phyloP scores from a whole-genome alignment of 1,284 basidiomycete species.

The Cutaneotrichosporon curvatum region DNA sequence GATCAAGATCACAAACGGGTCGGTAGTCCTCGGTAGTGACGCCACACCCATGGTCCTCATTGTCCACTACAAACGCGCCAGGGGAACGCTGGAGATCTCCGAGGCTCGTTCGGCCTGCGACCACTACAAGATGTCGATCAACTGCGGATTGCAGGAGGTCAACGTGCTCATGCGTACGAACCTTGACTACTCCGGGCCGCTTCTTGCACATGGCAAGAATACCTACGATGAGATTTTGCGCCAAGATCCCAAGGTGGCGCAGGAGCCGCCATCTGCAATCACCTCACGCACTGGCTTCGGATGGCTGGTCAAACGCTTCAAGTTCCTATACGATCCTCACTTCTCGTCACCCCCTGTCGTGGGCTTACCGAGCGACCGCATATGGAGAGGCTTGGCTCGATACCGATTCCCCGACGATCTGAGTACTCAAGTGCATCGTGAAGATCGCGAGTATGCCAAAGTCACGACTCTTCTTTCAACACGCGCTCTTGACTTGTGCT shows the following conservation, averaged over 20 bases:
- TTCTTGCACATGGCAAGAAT: conserved; percentile 59
- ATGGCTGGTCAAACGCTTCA: conserved; percentile 31
- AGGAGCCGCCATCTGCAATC: conserved; percentile 32
- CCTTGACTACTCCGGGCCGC: conserved; percentile 60
- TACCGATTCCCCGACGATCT: conserved; percentile 40
- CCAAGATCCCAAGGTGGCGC: conserved; percentile 39
- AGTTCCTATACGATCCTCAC: conserved; percentile 33
- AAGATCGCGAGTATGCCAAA: conserved; percentile 68
- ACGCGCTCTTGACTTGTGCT: conserved; percentile 64
- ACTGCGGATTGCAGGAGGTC: conserved; percentile 61
- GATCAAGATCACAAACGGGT: conserved; percentile 63
- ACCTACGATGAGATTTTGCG: conserved; percentile 56
- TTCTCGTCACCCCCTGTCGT: conserved; percentile 33
- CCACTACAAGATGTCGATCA: conserved; percentile 67
- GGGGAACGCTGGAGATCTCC: conserved; percentile 70
- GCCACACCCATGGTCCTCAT: conserved; percentile 75
- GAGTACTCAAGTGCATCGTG: conserved; percentile 19
- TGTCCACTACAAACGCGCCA: conserved; percentile 62
- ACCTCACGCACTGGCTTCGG: conserved; percentile 37
- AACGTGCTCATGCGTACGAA: conserved; percentile 67
- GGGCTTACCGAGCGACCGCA: conserved; percentile 32
- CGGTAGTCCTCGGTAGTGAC: conserved; percentile 71
- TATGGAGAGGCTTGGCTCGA: conserved; percentile 48
- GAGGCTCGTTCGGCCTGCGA: conserved; percentile 70
- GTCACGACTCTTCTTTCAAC: conserved; percentile 75